phyloP scores from a whole-genome alignment of 352 stramenopile species.

The Pythium vanterpoolii region DNA sequence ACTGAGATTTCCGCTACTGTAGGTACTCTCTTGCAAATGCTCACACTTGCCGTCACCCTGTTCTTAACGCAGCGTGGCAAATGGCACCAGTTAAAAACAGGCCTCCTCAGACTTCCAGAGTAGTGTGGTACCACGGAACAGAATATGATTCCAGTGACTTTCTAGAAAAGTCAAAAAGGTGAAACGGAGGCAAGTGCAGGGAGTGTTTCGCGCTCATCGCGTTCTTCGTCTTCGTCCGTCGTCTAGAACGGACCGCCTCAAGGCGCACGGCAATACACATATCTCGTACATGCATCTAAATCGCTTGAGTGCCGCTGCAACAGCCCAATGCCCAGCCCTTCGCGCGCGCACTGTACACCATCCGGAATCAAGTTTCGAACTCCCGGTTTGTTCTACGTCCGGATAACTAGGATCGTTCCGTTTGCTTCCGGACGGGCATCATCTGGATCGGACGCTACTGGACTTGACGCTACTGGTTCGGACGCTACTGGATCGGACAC shows the following conservation, averaged over 20 bases:
- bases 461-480: constrained; percentile 12
- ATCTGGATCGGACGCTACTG: not conserved
- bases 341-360: not conserved
- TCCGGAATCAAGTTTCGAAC: too few species aligned
- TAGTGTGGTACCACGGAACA: constrained; percentile 4
- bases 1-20: too few species aligned
- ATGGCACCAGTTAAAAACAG: too few species aligned
- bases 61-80: too few species aligned
- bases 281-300: too few species aligned
- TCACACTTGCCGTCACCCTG: too few species aligned
- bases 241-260: not conserved
- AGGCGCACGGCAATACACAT: not conserved
- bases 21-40: too few species aligned
- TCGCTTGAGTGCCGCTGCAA: not conserved
- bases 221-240: not conserved
- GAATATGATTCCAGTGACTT: constrained; percentile 14
- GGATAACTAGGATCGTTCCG: not conserved
- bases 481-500: too few species aligned
- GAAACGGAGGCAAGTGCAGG: constrained; percentile 12
- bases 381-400: not conserved
- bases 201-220: too few species aligned
- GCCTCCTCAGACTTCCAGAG: too few species aligned
- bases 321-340: not conserved
- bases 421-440: not conserved
- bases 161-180: constrained; percentile 15